Evolutionary conservation across 306 rosid genomes (phyloP), one percentile per base, ranked within the genome.

Genomic region (Canavalia ensiformis): DNA sequence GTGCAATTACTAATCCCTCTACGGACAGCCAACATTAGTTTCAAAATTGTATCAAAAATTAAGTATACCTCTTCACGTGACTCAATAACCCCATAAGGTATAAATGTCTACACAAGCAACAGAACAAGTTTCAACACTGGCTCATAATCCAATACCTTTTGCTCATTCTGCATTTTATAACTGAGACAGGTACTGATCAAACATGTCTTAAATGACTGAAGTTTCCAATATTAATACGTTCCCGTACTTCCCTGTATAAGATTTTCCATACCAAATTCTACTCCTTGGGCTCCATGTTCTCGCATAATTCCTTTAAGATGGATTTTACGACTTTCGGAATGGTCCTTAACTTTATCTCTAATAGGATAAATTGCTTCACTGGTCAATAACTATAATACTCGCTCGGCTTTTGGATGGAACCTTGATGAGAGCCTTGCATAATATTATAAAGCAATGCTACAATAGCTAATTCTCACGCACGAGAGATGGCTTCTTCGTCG

Each of bases 361-460:
- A 81, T 81, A 77, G 80, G 34, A 77, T 83, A 84, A 59, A 90
- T 72, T 29, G 85, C 65, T 83, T 88, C 79, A 7, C 83, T 85
- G 51, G 90, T 86, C 89, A 93, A 77, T 52, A 91, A 81, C 46
- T 57, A 85, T 66, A 93, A 84, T 58, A 95, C 94, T 67, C 87
- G 86, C 80, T 89, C 89, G 30, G 97, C 97, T 90, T 87, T 93
- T 41, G 99, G 93, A 86, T 95, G 99, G 81, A 95, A 88, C 84
- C 90, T 91, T 45, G 91, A 88, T 55, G 97, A 89, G 90, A 81
- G 75, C 97, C 97, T 83, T 83, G 87, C 91, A 93, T 88, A 37
- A 87, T 80, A 87, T 88, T 72, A 84, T 72, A 88, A 83, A 95
- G 87, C 82, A 95, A 83, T 69, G 84, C 85, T 87, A 87, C 88